Base-by-base conservation (phyloP, 345 rosid species). In the Erysimum cheiranthoides region DNA sequence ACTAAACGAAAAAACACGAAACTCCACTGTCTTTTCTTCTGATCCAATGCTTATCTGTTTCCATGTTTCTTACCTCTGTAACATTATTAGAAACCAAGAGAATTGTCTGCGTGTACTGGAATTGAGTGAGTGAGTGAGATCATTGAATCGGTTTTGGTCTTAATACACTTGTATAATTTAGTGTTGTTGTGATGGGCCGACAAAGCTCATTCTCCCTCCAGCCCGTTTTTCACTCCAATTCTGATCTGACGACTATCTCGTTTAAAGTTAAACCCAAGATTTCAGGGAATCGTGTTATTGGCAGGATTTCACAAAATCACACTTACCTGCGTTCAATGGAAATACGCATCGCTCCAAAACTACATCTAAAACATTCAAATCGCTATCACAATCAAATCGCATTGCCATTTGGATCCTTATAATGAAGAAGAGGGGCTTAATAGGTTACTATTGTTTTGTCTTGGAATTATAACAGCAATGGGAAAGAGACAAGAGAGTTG, bases 401-500 rank as follows among this genome's bases (percentile, higher is more conserved):
- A 34, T 51, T 16, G 28, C 63, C 42, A 10, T n/a, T 11, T 60
- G 68, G 53, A 63, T 45, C 1, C 38, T 11, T 6, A 31, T 6
- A 16, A 46, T 49, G 30, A 65, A 39, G 66, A 39, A 39, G 50
- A 6, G 5, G 34, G 16, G 31, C 7, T 31, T 11, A 65, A 46
- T 31, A 27, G 47, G 54, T 31, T 9, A 21, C 8, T 71, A 10
- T 43, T 63, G 32, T 14, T 4, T 32, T 28, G 64, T 73, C 46
- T 53, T 64, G 63, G 56, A 34, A 36, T 14, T 31, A 6, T 46
- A 71, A 77, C 27, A 43, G 70, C 30, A 56, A 71, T 8, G 50
- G 31, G 52, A 66, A 52, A n/a, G 64, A 38, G 79, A 67, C 73
- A 75, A 67, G 52, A 75, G 68, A 75, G 54, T 75, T 31, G 79